phyloP scores from a whole-genome alignment of 2,329 filamentous ascomycete species.

The Penicillium capsulatum region DNA sequence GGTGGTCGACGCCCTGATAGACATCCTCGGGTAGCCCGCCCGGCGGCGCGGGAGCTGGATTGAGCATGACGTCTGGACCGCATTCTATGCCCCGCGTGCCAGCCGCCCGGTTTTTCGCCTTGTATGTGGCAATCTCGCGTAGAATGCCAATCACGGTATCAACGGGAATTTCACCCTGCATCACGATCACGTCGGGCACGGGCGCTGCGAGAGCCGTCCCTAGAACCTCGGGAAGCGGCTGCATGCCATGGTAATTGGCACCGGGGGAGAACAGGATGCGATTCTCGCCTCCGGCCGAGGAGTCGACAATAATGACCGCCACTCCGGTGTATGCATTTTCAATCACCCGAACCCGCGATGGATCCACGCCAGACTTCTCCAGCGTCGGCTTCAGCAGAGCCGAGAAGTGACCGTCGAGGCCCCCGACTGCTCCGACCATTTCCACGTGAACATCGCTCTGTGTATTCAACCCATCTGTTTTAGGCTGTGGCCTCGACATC shows the following conservation, averaged over 20 bases:
- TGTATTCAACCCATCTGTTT: slow-evolving; percentile 16
- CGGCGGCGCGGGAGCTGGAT: slow-evolving; percentile 82
- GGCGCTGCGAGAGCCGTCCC: slow-evolving; percentile 35
- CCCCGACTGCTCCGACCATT: slow-evolving; percentile 71
- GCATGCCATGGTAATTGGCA: slow-evolving; percentile 57
- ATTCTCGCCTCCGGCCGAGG: slow-evolving; percentile 65
- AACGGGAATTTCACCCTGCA: slow-evolving; percentile 75
- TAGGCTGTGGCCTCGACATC: slow-evolving; percentile 58
- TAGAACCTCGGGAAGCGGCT: slow-evolving; percentile 38
- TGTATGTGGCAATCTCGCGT: slow-evolving; percentile 28
- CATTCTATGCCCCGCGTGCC: slow-evolving; percentile 33
- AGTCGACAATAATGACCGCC: slow-evolving; percentile 72
- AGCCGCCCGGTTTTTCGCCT: slow-evolving; percentile 44
- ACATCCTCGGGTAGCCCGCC: slow-evolving; percentile 61
- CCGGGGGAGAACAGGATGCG: slow-evolving; percentile 70
- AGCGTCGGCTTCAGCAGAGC: slow-evolving; percentile 57
- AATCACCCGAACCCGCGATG: slow-evolving; percentile 49
- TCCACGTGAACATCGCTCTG: slow-evolving; percentile 48
- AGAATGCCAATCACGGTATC: slow-evolving; percentile 62
- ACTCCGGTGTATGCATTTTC: slow-evolving; percentile 59
- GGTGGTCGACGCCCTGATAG: slow-evolving; percentile 66
- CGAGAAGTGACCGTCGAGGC: slow-evolving; percentile 59
- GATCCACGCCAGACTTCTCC: slow-evolving; percentile 58
- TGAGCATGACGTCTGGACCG: slow-evolving; percentile 66
- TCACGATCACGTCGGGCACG: slow-evolving; percentile 61